Percentiles rank a stretch among this genome's conserved stretches.
phyloP scores from a whole-genome alignment of 352 stramenopile species.

The Phytophthora idaei region DNA sequence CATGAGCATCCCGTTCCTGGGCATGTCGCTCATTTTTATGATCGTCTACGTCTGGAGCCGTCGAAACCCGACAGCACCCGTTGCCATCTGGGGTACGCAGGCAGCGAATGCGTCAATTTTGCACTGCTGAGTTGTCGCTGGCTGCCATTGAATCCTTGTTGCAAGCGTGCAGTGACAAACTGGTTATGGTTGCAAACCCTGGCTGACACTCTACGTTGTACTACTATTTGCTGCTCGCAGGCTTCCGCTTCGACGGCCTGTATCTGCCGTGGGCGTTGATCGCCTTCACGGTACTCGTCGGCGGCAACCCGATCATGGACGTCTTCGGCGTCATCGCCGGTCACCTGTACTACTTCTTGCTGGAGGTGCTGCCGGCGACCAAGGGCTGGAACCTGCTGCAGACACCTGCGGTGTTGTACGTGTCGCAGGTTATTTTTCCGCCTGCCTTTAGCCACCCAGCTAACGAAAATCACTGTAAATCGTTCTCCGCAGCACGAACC shows the following conservation, averaged over 20 bases:
- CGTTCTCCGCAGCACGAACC: constrained; percentile 40
- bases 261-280: constrained; percentile 91
- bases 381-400: constrained; percentile 88
- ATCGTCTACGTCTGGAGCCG: constrained; percentile 93
- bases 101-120: not conserved
- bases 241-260: constrained; percentile 87
- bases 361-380: constrained; percentile 86
- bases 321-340: constrained; percentile 85
- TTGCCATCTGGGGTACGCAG: constrained; percentile 80
- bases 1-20: constrained; percentile 85
- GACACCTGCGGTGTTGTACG: constrained; percentile 84
- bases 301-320: constrained; percentile 87
- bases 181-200: not conserved
- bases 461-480: constrained; percentile 10
- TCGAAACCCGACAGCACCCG: constrained; percentile 78
- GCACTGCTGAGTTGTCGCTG: not conserved
- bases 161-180: not conserved
- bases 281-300: constrained; percentile 88
- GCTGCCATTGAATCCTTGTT: not conserved
- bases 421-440: constrained; percentile 9
- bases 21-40: constrained; percentile 89
- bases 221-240: constrained; percentile 22
- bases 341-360: constrained; percentile 91
- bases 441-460: not conserved
- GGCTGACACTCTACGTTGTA: constrained; percentile 4